Conservation (phyloP, 1,284 basidiomycete species). For the Cryptococcus deneoformans region DNA sequence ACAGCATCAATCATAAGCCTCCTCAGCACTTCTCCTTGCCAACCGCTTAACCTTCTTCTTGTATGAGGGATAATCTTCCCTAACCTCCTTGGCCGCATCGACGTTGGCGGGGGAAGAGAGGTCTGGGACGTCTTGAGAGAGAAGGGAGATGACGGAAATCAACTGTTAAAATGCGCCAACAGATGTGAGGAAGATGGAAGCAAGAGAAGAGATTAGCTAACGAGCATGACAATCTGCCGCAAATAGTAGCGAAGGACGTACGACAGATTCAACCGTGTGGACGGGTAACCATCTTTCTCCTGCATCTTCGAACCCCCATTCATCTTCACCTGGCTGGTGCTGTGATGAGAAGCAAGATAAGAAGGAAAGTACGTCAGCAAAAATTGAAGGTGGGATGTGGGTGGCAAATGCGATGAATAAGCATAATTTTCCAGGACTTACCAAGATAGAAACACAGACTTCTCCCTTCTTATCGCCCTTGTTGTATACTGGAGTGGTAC, state of each 20-base stretch:
- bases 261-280: slow-evolving; percentile 95
- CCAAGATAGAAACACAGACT: slow-evolving; percentile 95
- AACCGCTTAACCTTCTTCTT: slow-evolving; percentile 90
- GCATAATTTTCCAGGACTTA: slow-evolving; percentile 49
- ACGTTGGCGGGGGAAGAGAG: slow-evolving; percentile 68
- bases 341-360: not conserved
- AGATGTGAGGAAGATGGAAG: not conserved
- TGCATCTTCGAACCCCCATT: slow-evolving; percentile 97
- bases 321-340: slow-evolving; percentile 96
- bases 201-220: too few relatives aligned
- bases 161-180: slow-evolving; percentile 57
- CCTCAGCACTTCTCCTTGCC: slow-evolving; percentile 79
- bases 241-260: slow-evolving; percentile 52
- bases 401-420: too few relatives aligned
- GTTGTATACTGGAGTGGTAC: slow-evolving; percentile 66
- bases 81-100: slow-evolving; percentile 23
- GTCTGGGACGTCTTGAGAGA: slow-evolving; percentile 90
- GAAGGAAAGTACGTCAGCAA: too few relatives aligned
- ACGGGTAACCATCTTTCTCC: slow-evolving; percentile 98
- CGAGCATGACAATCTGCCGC: too few relatives aligned
- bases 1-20: slow-evolving; percentile 62
- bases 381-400: not conserved
- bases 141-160: slow-evolving; percentile 92
- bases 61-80: slow-evolving; percentile 60
- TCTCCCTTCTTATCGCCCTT: slow-evolving; percentile 87